Conservation (phyloP, 805 yeast species). For the Wickerhamomyces ciferrii region DNA sequence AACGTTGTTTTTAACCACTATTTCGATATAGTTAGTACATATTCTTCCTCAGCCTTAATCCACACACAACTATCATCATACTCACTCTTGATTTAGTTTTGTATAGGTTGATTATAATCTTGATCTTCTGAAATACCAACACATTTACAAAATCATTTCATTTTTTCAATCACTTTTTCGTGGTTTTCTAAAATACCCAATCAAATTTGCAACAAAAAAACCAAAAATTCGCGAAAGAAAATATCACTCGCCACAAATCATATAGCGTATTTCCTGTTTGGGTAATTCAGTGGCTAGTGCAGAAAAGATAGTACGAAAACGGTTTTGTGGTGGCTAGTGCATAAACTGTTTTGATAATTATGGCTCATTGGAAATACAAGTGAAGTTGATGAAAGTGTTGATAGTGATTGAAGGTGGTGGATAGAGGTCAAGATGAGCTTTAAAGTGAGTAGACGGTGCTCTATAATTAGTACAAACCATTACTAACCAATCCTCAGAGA, state of each 20-base stretch:
- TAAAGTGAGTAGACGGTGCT: neutral
- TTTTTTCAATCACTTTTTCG: too few species aligned
- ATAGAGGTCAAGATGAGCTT: neutral
- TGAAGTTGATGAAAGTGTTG: neutral
- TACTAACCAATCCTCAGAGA: constrained; percentile 7
- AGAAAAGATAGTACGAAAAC: neutral
- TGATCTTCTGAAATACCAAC: too few species aligned
- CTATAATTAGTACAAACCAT: neutral
- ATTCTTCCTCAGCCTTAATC: too few species aligned
- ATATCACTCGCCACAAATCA: too few species aligned
- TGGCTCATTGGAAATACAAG: neutral
- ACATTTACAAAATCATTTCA: too few species aligned
- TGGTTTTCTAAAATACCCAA: too few species aligned
- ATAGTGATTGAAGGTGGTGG: too few species aligned
- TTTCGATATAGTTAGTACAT: constrained; percentile 3
- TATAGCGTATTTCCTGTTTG: neutral
- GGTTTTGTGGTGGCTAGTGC: neutral
- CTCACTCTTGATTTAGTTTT: neutral
- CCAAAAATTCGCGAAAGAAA: too few species aligned
- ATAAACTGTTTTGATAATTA: neutral
- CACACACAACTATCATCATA: neutral
- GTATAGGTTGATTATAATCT: too few species aligned
- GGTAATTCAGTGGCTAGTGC: neutral
- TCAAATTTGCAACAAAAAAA: too few species aligned
- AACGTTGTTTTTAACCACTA: constrained; percentile 36